phyloP scores from a whole-genome alignment of 441 rosid genomes.

The Pelargonium myrrhifolium region DNA sequence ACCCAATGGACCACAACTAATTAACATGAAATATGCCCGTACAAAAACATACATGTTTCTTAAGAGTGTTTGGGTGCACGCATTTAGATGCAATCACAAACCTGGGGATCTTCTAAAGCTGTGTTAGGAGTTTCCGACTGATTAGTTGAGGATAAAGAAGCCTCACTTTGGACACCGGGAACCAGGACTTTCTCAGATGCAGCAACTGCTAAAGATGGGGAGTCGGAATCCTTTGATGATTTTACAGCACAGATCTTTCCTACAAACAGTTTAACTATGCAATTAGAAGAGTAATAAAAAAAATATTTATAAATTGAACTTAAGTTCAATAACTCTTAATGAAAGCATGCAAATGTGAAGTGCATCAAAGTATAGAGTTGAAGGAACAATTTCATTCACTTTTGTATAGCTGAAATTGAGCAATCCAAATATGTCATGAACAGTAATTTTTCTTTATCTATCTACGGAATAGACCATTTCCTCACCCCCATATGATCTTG shows the following conservation, averaged over 20 bases:
- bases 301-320: no score
- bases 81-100: conserved; percentile 20
- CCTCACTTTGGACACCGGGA: conserved; percentile 39
- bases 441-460: neutral
- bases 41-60: conserved; percentile 1
- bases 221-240: conserved; percentile 51
- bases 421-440: neutral
- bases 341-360: neutral
- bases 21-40: neutral
- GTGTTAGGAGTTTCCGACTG: conserved; percentile 32
- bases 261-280: conserved; percentile 27
- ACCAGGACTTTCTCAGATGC: conserved; percentile 58
- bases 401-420: neutral
- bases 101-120: conserved; percentile 47
- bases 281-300: neutral
- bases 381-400: neutral
- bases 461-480: neutral
- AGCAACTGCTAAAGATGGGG: conserved; percentile 41
- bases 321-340: no score
- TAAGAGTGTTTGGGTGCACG: conserved; percentile 1
- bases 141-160: conserved; percentile 39
- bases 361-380: neutral
- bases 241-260: conserved; percentile 62
- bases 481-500: neutral
- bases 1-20: neutral